Evolutionary conservation across 306 rosid genomes (phyloP), one percentile per base, ranked within the genome.

Genomic region (Castanea crenata): DNA sequence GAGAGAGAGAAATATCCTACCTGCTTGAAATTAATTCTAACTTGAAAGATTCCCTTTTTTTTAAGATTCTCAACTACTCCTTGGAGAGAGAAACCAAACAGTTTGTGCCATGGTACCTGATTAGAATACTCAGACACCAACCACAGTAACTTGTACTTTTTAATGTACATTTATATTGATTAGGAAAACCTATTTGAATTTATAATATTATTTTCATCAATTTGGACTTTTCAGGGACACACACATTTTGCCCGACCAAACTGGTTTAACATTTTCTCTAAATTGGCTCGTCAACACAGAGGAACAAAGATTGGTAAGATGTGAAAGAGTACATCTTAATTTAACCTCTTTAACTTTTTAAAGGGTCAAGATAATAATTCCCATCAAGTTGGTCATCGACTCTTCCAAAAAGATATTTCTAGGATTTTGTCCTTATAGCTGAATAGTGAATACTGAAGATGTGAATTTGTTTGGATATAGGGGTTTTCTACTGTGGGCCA

Each of bases 401-500:
- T 55, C 14, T 52, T 32, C 3, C 51, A 12, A 4, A 35, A 55
- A 9, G 52, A 70, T 71, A 29, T 56, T 46, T 23, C 35, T 29
- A 73, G 51, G 34, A 54, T 23, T 32, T 31, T 52, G n/a, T 74
- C 12, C 12, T 52, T 71, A 75, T 49, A 54, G 29, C 71, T 78
- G 75, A 13, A 41, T 41, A 69, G 4, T 25, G 75, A 15, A n/a
- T 58, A 81, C 71, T 81, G 44, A 74, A 64, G 67, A 21, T 69
- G 32, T 73, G 73, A 59, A 41, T 78, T 88, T 78, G 65, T 71
- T 78, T 16, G 15, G 68, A 49, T 89, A 94, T 89, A 94, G 96
- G 98, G 74, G 94, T 94, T 75, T 94, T 94, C 90, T 90, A 90
- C 35, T 90, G 98, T 74, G 97, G 98, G 14, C 86, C 98, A 74